phyloP scores from a whole-genome alignment of 225 moss, liverwort and hornwort genomes.

The Physcomitrium patens region DNA sequence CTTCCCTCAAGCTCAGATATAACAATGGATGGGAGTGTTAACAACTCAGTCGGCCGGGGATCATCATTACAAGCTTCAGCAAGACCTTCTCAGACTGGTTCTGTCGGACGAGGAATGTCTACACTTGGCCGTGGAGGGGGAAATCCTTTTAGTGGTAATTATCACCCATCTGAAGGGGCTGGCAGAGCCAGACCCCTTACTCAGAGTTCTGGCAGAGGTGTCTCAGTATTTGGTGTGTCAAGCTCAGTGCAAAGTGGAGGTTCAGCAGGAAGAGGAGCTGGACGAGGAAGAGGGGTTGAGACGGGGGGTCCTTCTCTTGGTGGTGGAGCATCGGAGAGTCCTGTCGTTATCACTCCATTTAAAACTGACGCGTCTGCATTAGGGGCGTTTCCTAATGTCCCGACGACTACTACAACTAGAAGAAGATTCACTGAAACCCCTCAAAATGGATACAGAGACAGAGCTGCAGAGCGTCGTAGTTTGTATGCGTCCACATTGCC shows the following conservation, averaged over 20 bases:
- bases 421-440: constrained; percentile 93
- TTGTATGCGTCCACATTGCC: constrained; percentile 80
- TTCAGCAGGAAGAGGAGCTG: constrained; percentile 61
- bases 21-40: constrained; percentile 44
- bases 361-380: constrained; percentile 94
- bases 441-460: constrained; percentile 96
- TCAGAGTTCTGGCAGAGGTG: constrained; percentile 59
- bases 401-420: constrained; percentile 63
- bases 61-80: constrained; percentile 42
- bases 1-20: constrained; percentile 49
- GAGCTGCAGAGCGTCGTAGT: constrained; percentile 97
- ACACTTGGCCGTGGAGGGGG: constrained; percentile 78
- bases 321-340: constrained; percentile 49
- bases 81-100: constrained; percentile 46
- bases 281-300: constrained; percentile 67
- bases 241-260: constrained; percentile 46
- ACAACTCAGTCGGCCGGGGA: constrained; percentile 40
- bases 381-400: constrained; percentile 74
- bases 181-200: constrained; percentile 71
- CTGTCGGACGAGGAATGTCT: constrained; percentile 60
- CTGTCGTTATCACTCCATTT: constrained; percentile 69
- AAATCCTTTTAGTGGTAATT: constrained; percentile 72
- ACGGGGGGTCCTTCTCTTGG: constrained; percentile 43
- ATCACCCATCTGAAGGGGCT: constrained; percentile 71
- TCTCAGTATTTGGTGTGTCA: constrained; percentile 49